Conservation (phyloP, 768 basidiomycete species). For the Lentinula sp. region DNA sequence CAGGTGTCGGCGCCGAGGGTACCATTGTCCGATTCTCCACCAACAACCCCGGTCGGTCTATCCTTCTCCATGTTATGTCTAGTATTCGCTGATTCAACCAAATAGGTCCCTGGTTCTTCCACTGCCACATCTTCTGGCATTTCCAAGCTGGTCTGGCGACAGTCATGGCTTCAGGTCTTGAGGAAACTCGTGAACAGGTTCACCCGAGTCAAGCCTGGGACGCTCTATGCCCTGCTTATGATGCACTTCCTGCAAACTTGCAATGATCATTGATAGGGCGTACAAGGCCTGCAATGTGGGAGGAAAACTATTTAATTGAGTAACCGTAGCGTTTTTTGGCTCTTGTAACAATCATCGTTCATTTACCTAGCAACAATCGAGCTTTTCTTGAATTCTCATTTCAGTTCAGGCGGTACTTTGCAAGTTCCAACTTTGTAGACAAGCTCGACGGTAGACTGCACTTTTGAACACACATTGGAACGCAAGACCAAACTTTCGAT, state of each 20-base stretch:
- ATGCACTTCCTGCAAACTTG: slow-evolving; percentile 5
- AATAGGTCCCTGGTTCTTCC: slow-evolving; percentile 23
- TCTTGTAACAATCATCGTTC: neutral
- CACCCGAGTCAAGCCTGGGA: slow-evolving; percentile 17
- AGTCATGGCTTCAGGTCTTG: slow-evolving; percentile 27
- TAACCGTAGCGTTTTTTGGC: neutral
- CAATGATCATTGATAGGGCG: neutral
- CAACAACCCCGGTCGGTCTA: slow-evolving; percentile 39
- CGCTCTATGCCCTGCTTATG: slow-evolving; percentile 20
- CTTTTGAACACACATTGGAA: too few species aligned
- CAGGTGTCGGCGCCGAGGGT: slow-evolving; percentile 13
- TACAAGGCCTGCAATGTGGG: neutral
- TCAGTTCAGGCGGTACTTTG: too few species aligned
- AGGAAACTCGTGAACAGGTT: slow-evolving; percentile 10
- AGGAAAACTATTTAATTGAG: neutral
- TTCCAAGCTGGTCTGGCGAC: slow-evolving; percentile 35
- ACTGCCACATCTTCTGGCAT: slow-evolving; percentile 33
- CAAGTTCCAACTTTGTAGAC: too few species aligned
- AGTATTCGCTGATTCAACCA: neutral
- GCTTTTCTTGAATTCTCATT: too few species aligned
- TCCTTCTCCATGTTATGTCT: neutral
- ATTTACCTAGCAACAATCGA: neutral
- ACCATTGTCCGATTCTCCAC: slow-evolving; percentile 45
- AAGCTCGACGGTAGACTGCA: too few species aligned
- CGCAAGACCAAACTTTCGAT: too few species aligned